Evolutionary conservation across 1,284 basidiomycete species (phyloP).

Genomic region (Ceratobasidium sp.): DNA sequence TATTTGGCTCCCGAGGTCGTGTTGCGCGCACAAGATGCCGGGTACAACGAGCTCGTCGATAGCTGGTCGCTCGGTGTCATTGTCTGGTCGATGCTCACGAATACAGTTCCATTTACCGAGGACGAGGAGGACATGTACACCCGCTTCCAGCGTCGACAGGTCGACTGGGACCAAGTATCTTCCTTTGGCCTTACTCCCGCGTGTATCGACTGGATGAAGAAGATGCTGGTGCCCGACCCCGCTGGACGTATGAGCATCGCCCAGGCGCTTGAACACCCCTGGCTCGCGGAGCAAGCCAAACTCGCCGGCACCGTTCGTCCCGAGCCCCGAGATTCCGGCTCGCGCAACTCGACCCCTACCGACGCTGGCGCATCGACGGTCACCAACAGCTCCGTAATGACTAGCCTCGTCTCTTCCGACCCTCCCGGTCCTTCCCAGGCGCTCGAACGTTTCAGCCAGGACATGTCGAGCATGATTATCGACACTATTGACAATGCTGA

Average conservation of each 20-base stretch:
- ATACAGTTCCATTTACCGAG: constrained; percentile 72
- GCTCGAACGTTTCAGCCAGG: constrained; percentile 29
- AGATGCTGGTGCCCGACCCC: constrained; percentile 61
- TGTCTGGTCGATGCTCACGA: constrained; percentile 82
- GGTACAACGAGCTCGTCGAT: constrained; percentile 85
- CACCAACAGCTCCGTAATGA: not conserved
- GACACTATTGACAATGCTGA: constrained; percentile 1
- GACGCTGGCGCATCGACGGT: constrained; percentile 14
- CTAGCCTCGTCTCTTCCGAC: constrained; percentile 31
- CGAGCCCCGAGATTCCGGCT: not conserved
- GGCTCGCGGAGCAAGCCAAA: constrained; percentile 55
- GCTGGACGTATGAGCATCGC: constrained; percentile 61
- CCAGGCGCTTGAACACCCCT: constrained; percentile 66
- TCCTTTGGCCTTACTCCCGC: constrained; percentile 42
- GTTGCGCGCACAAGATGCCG: constrained; percentile 66
- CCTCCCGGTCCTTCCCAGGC: constrained; percentile 14
- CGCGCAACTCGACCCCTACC: constrained; percentile 8
- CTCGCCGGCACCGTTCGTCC: not conserved
- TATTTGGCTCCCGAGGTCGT: constrained; percentile 91
- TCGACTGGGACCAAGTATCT: constrained; percentile 64
- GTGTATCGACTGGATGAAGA: constrained; percentile 57
- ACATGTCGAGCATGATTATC: constrained; percentile 19
- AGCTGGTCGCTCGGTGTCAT: constrained; percentile 95
- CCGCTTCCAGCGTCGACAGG: constrained; percentile 56
- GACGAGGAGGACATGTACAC: constrained; percentile 58